Percentiles rank a stretch among this genome's conserved stretches.
Evolutionary conservation across 768 basidiomycete species (phyloP).

Genomic region (Aureoboletus auriporus): DNA sequence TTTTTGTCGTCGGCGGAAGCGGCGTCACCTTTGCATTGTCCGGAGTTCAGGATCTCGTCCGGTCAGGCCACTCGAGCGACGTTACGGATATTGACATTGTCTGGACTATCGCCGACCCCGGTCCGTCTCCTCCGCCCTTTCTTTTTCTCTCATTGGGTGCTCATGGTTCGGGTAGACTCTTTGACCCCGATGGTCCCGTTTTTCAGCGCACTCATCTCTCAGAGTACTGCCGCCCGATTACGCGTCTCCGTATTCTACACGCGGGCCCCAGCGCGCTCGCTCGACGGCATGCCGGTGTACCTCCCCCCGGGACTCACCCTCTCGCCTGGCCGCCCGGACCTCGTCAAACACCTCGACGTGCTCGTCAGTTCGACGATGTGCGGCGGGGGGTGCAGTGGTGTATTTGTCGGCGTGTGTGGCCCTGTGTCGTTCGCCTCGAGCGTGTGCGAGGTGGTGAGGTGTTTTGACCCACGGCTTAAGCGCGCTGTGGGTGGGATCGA

Average conservation of each 20-base stretch:
- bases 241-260: slow-evolving; percentile 56
- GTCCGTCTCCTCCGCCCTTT: slow-evolving; percentile 28
- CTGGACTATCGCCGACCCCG: slow-evolving; percentile 61
- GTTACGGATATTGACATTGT: slow-evolving; percentile 60
- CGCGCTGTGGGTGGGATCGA: slow-evolving; percentile 36
- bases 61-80: slow-evolving; percentile 43
- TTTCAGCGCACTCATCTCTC: slow-evolving; percentile 43
- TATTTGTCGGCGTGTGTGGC: slow-evolving; percentile 42
- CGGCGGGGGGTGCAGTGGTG: slow-evolving; percentile 31
- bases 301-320: slow-evolving; percentile 42
- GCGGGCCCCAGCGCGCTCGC: slow-evolving; percentile 31
- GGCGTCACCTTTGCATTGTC: slow-evolving; percentile 71
- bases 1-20: slow-evolving; percentile 71
- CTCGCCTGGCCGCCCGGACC: slow-evolving; percentile 48
- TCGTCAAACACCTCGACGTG: slow-evolving; percentile 42
- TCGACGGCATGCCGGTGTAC: slow-evolving; percentile 21
- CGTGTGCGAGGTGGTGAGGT: slow-evolving; percentile 29
- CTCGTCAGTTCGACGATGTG: slow-evolving; percentile 39
- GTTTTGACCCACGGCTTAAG: slow-evolving; percentile 26
- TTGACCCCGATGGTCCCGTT: slow-evolving; percentile 47
- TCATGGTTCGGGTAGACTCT: slow-evolving; percentile 29
- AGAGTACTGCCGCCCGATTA: slow-evolving; percentile 41
- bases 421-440: slow-evolving; percentile 33
- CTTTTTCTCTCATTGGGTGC: not conserved
- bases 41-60: slow-evolving; percentile 60